Evolutionary conservation across 495 filamentous ascomycete species (phyloP).

Genomic region (Neohortaea acidophila): DNA sequence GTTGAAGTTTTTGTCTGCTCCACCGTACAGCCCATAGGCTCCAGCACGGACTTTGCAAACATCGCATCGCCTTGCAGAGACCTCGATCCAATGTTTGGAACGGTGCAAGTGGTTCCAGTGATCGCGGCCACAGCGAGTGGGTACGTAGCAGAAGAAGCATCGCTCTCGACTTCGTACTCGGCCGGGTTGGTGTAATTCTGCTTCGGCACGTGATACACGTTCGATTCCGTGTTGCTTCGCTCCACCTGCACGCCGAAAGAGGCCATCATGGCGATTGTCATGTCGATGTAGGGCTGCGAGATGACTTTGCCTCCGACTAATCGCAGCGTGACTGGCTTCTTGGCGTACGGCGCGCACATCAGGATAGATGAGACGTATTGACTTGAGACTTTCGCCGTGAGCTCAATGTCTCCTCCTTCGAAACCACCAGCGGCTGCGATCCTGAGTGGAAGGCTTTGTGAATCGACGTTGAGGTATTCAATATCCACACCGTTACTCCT

Average conservation of each 20-base stretch:
- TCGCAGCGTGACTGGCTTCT: constrained; percentile 76
- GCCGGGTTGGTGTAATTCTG: constrained; percentile 70
- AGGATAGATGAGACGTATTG: constrained; percentile 95
- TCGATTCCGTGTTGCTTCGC: constrained; percentile 54
- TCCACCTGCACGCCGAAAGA: constrained; percentile 74
- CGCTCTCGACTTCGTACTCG: constrained; percentile 86
- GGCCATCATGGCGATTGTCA: constrained; percentile 97
- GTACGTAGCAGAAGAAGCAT: constrained; percentile 95
- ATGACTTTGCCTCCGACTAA: constrained; percentile 91
- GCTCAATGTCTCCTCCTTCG: constrained; percentile 76
- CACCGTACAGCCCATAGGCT: constrained; percentile 87
- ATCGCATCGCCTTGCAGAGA: constrained; percentile 92
- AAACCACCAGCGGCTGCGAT: constrained; percentile 75
- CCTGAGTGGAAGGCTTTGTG: constrained; percentile 57
- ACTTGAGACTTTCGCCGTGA: constrained; percentile 87
- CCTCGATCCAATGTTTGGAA: constrained; percentile 85
- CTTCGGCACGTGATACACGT: constrained; percentile 90
- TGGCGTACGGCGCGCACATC: constrained; percentile 94
- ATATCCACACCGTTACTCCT: constrained; percentile 67
- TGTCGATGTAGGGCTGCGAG: constrained; percentile 93
- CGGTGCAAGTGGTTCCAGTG: constrained; percentile 82
- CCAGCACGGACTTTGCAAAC: constrained; percentile 81
- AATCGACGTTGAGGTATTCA: constrained; percentile 57
- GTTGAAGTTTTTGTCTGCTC: constrained; percentile 73
- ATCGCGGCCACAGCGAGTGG: constrained; percentile 90